These are phyloP conservation scores for Senna tora DNA, from an alignment of 306 rosid genomes.

Conservation along the genomic window DNA sequence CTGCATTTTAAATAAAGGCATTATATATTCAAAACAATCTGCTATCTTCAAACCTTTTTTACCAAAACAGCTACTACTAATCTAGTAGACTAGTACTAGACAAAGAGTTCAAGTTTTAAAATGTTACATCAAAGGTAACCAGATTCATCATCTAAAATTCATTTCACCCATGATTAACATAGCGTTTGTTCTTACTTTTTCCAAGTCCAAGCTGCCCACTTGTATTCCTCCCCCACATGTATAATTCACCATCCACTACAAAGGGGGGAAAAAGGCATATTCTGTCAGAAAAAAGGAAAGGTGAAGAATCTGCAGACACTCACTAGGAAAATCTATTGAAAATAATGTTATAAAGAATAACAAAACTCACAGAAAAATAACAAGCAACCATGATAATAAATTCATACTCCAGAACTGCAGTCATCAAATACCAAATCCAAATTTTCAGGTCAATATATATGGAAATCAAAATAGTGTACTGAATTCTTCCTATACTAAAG, in stretches of 20 bases:
- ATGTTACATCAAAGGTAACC: slow-evolving; percentile 16
- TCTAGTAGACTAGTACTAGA: no score
- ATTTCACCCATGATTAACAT: slow-evolving; percentile 24
- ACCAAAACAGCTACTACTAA: slow-evolving; percentile 26
- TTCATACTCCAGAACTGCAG: slow-evolving; percentile 14
- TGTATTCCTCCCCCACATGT: slow-evolving; percentile 92
- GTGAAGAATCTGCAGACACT: slow-evolving; percentile 28
- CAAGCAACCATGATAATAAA: slow-evolving; percentile 5
- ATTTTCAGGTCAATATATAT: slow-evolving; percentile 14
- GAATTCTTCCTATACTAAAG: slow-evolving; percentile 4
- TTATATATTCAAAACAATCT: slow-evolving; percentile 31
- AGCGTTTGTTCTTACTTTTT: slow-evolving; percentile 65
- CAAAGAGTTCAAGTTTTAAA: neutral
- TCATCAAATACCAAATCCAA: slow-evolving; percentile 8
- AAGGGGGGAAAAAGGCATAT: neutral
- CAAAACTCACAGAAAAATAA: neutral
- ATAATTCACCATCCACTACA: slow-evolving; percentile 85
- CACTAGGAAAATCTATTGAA: neutral
- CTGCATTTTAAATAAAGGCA: slow-evolving; percentile 47
- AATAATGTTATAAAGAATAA: neutral
- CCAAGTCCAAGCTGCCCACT: slow-evolving; percentile 96
- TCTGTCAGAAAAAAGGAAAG: slow-evolving; percentile 15
- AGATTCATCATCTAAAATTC: neutral
- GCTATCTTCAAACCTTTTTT: slow-evolving; percentile 17
- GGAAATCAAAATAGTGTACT: neutral